phyloP scores from a whole-genome alignment of 2,329 filamentous ascomycete genomes.

The Hypoxylon sp. region DNA sequence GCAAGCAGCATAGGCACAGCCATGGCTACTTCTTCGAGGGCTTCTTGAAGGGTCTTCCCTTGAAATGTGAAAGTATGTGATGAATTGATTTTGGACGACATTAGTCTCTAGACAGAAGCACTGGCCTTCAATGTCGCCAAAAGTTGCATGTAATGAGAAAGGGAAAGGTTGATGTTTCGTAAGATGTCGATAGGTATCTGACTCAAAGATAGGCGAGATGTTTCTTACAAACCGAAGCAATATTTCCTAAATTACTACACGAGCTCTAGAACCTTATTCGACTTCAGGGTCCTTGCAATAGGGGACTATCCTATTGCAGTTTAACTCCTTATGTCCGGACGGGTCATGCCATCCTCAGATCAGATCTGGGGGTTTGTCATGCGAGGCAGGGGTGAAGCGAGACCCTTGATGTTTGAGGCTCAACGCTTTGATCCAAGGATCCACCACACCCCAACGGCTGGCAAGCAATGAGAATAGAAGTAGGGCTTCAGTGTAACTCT shows the following conservation, averaged over 20 bases:
- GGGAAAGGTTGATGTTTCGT: slow-evolving; percentile 15
- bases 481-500: slow-evolving; percentile 24
- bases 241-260: slow-evolving; percentile 10
- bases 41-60: slow-evolving; percentile 47
- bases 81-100: slow-evolving; percentile 47
- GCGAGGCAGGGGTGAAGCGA: slow-evolving; percentile 46
- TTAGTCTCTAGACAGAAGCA: slow-evolving; percentile 30
- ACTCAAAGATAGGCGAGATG: slow-evolving; percentile 17
- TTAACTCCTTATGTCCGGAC: slow-evolving; percentile 41
- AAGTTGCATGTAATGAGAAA: slow-evolving; percentile 14
- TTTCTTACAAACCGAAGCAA: slow-evolving; percentile 26
- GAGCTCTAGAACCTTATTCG: slow-evolving; percentile 34
- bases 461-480: slow-evolving; percentile 25
- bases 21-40: slow-evolving; percentile 55
- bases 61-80: slow-evolving; percentile 42
- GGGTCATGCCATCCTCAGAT: slow-evolving; percentile 51
- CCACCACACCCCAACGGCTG: slow-evolving; percentile 32
- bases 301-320: slow-evolving; percentile 21
- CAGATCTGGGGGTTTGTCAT: slow-evolving; percentile 42
- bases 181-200: slow-evolving; percentile 14
- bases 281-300: slow-evolving; percentile 27
- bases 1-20: slow-evolving; percentile 60
- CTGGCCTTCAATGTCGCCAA: neutral
- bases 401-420: slow-evolving; percentile 51
- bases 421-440: slow-evolving; percentile 50